Evolutionary conservation across 2,329 filamentous ascomycete species (phyloP).

Genomic region (Macrophomina phaseolina): DNA sequence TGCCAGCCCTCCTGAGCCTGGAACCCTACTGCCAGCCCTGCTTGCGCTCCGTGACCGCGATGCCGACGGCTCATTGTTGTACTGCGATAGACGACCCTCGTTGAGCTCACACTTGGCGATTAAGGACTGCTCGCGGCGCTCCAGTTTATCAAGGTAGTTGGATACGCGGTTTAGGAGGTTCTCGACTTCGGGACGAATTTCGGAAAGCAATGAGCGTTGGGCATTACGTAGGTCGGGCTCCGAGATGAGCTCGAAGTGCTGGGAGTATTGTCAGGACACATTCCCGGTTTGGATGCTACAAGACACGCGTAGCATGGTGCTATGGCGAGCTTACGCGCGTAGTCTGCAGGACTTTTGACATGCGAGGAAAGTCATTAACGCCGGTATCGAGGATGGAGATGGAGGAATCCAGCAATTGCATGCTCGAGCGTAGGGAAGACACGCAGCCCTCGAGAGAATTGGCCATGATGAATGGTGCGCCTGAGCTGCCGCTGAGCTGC

Average conservation of each 20-base stretch:
- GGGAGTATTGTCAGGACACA: conserved; percentile 6
- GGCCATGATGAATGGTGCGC: conserved; percentile 32
- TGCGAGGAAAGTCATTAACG: conserved; percentile 67
- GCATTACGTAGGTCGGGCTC: conserved; percentile 81
- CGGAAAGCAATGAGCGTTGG: conserved; percentile 82
- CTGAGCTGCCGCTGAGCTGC: too few relatives aligned
- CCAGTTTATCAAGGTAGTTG: conserved; percentile 80
- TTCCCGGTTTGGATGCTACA: too few relatives aligned
- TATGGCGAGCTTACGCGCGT: conserved; percentile 56
- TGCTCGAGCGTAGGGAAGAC: conserved; percentile 64
- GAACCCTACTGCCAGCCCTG: conserved; percentile 32
- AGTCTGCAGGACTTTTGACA: conserved; percentile 67
- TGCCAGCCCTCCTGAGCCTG: conserved; percentile 36
- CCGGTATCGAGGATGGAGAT: conserved; percentile 67
- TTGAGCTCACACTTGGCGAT: conserved; percentile 84
- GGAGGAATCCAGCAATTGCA: conserved; percentile 66
- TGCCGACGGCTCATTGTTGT: conserved; percentile 37
- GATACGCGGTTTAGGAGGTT: conserved; percentile 82
- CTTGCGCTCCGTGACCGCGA: conserved; percentile 20
- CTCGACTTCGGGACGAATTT: conserved; percentile 86
- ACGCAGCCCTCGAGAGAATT: conserved; percentile 65
- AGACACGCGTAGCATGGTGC: not conserved
- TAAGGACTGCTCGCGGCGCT: conserved; percentile 80
- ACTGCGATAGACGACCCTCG: conserved; percentile 68
- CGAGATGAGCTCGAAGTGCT: conserved; percentile 94